These are phyloP conservation scores for Kwoniella shandongensis DNA, from an alignment of 768 basidiomycete species.

Conservation along the genomic window DNA sequence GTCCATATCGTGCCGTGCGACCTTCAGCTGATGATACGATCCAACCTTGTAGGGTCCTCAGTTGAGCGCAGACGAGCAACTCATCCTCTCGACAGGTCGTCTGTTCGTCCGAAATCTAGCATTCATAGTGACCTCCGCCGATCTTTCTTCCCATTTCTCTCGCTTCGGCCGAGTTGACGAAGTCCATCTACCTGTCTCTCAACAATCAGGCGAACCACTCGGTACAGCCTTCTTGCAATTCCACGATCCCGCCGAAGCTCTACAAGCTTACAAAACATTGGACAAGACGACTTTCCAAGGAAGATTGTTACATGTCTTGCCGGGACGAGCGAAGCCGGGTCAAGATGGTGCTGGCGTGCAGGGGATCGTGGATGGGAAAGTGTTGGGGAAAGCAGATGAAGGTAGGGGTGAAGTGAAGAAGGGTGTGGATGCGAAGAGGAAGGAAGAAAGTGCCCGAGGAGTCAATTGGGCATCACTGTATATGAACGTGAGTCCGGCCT, in stretches of 20 bases:
- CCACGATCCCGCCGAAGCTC: constrained; percentile 57
- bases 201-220: constrained; percentile 58
- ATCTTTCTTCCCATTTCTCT: constrained; percentile 66
- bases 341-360: constrained; percentile 21
- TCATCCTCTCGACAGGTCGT: constrained; percentile 71
- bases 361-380: constrained; percentile 37
- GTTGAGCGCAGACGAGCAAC: constrained; percentile 51
- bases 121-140: constrained; percentile 73
- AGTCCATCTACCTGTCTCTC: constrained; percentile 64
- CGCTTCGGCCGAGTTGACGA: constrained; percentile 71
- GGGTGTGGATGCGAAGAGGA: constrained; percentile 51
- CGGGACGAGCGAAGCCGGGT: constrained; percentile 54
- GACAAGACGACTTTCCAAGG: constrained; percentile 89
- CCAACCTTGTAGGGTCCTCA: constrained; percentile 5
- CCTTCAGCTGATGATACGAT: background rate
- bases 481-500: constrained; percentile 79
- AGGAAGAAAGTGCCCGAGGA: constrained; percentile 39
- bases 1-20: background rate
- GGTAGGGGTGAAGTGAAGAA: constrained; percentile 39
- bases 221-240: constrained; percentile 68
- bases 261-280: constrained; percentile 72
- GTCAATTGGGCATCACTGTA: constrained; percentile 69
- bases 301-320: constrained; percentile 82
- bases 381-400: constrained; percentile 47
- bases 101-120: constrained; percentile 94